These are phyloP conservation scores for Papiliotrema fonsecae DNA, from an alignment of 1,284 basidiomycete genomes.

Conservation along the genomic window DNA sequence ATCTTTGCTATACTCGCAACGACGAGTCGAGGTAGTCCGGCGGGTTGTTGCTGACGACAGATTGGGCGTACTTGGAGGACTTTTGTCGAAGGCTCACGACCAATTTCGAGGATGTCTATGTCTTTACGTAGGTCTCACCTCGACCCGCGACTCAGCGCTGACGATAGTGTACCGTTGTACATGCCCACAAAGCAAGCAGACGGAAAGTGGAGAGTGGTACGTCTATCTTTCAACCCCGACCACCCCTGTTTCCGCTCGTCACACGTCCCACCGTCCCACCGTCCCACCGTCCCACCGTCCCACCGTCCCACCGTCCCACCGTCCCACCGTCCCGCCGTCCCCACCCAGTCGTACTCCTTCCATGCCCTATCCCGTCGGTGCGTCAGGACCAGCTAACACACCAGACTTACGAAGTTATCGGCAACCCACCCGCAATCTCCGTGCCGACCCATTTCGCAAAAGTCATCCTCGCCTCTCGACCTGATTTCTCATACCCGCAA, in stretches of 20 bases:
- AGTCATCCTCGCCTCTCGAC: constrained; percentile 75
- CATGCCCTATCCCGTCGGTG: no score
- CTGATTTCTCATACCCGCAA: constrained; percentile 67
- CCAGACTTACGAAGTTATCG: constrained; percentile 89
- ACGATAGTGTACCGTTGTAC: constrained; percentile 73
- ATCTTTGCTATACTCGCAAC: no score
- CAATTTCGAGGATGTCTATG: constrained; percentile 86
- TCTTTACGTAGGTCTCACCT: constrained; percentile 65
- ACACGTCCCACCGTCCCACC: no score
- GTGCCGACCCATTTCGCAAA: constrained; percentile 99
- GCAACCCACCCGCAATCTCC: constrained; percentile 77
- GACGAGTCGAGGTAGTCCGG: no score
- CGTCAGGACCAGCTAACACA: no score
- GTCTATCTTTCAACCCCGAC: constrained; percentile 47
- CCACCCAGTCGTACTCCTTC: no score
- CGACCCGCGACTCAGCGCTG: constrained; percentile 1
- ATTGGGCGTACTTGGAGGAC: constrained; percentile 95
- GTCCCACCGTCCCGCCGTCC: no score
- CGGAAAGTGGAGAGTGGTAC: constrained; percentile 89
- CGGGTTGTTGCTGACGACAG: constrained; percentile 47
- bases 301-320: no score
- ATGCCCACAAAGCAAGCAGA: constrained; percentile 77
- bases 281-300: no score
- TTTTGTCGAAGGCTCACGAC: constrained; percentile 87
- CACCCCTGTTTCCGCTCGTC: no score